Percentiles rank a stretch among this genome's conserved stretches.
Evolutionary conservation across 495 filamentous ascomycete genomes (phyloP).

Genomic region (Pseudotulostoma volvatum): DNA sequence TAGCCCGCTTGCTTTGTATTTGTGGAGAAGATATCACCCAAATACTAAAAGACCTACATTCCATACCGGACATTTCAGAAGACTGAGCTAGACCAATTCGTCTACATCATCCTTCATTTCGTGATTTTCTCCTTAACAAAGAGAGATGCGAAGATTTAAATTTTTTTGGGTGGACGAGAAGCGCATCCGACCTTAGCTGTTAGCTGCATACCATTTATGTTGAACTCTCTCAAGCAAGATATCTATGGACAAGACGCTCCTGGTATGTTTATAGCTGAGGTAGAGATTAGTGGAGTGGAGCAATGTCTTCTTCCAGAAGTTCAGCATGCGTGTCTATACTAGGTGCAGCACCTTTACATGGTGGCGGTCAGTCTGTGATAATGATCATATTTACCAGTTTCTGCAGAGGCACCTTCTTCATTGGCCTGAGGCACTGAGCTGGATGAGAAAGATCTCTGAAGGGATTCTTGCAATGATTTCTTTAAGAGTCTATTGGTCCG

Average conservation of each 20-base stretch:
- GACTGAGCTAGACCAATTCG: no score
- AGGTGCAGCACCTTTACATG: slow-evolving; percentile 15
- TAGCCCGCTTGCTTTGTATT: slow-evolving; percentile 4
- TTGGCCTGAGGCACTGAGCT: no score
- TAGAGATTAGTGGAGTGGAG: slow-evolving; percentile 8
- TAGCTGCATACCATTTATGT: slow-evolving; percentile 21
- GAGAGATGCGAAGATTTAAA: slow-evolving; percentile 10
- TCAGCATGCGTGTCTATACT: no score
- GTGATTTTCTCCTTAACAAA: slow-evolving; percentile 32
- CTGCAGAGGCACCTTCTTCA: no score
- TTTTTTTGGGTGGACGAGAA: slow-evolving; percentile 24
- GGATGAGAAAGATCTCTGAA: no score
- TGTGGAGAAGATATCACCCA: no score
- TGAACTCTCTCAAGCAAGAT: slow-evolving; percentile 16
- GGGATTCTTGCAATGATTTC: no score
- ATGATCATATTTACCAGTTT: no score
- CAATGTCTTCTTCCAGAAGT: no score
- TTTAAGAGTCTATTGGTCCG: no score
- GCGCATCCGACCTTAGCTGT: slow-evolving; percentile 16
- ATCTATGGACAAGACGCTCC: slow-evolving; percentile 22
- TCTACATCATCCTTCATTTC: slow-evolving; percentile 35
- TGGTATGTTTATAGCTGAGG: slow-evolving; percentile 8
- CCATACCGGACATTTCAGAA: slow-evolving; percentile 19
- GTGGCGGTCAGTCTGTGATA: no score
- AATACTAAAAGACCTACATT: no score